Evolutionary conservation across 1,284 basidiomycete genomes (phyloP), one percentile per base, ranked within the genome.

Genomic region (Veloporphyrellus conicus): DNA sequence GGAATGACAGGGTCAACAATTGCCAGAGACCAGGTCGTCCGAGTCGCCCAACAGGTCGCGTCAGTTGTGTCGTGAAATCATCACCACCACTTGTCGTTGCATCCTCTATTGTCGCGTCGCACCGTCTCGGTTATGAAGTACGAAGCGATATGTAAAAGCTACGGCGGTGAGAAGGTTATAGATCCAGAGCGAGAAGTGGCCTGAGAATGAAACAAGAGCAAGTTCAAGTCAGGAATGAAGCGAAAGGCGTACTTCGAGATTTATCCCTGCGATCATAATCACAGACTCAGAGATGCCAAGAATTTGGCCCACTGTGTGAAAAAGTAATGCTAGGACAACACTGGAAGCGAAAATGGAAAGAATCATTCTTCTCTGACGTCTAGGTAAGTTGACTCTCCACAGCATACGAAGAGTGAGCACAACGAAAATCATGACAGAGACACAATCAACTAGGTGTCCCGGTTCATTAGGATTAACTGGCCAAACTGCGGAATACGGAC

Each of bases 121-220:
- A 18, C 7, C 11, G n/a, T 42, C 45, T 27, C 19, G 28, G 25
- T 38, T 31, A 19, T 15, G 38, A 15, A 39, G 47, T 4, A 59
- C 15, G 29, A 45, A 43, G 11, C 57, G 57, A 42, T 58, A 65
- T 3, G 50, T 14, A 18, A 47, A 54, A 0, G 61, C 60, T 27
- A 63, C 61, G 39, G 60, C 46, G 22, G 64, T 61, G 22, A 65
- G 50, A 16, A 62, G 18, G 28, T 65, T 65, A 25, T 61, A 65
- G 11, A 65, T 54, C 20, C 65, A 23, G 14, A 62, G 39, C 4
- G 56, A 52, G 5, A 60, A 20, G 49, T 41, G 9, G 50, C 15
- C 61, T 61, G 6, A 25, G 23, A 25, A 14, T 5, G 10, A 12
- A 19, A 28, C 2, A 1, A 2, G n/a, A n/a, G 29, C 15, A 22